Conservation (phyloP, 192 early-diverging fungal species). For the Globomyces pollinis-pini region DNA sequence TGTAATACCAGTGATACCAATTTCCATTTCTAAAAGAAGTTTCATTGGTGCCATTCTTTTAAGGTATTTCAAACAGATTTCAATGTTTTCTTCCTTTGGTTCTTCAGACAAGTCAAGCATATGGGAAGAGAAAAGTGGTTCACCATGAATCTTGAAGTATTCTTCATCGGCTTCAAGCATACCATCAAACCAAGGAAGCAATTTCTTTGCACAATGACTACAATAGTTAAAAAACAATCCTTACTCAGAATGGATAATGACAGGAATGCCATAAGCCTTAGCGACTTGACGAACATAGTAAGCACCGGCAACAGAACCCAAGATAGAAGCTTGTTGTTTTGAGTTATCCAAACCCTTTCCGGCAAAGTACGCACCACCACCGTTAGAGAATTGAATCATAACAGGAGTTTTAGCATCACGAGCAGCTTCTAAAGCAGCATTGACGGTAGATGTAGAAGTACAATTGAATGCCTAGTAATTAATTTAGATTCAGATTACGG, state of each 20-base stretch:
- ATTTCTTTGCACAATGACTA: conserved; percentile 96
- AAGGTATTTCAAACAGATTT: conserved; percentile 82
- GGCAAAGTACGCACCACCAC: conserved; percentile 85
- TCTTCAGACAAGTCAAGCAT: conserved; percentile 97
- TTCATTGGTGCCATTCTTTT: conserved; percentile 84
- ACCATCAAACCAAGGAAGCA: conserved; percentile 95
- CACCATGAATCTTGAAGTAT: conserved; percentile 87
- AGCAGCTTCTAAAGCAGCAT: conserved; percentile 89
- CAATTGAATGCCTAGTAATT: conserved; percentile 95
- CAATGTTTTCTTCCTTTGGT: conserved; percentile 89
- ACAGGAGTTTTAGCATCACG: conserved; percentile 86
- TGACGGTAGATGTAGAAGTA: conserved; percentile 86
- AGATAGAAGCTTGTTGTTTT: conserved; percentile 79
- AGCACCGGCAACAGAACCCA: conserved; percentile 87
- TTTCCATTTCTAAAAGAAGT: conserved; percentile 94
- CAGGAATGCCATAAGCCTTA: conserved; percentile 72
- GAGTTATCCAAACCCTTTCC: conserved; percentile 90
- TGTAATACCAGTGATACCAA: conserved; percentile 43
- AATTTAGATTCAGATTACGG: too few relatives aligned
- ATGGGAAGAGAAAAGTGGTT: conserved; percentile 96
- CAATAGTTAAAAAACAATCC: too few relatives aligned
- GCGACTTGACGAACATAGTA: conserved; percentile 73
- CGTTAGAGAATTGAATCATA: conserved; percentile 94
- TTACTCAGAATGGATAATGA: conserved; percentile 80
- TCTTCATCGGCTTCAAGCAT: conserved; percentile 92